Evolutionary conservation across 2,329 filamentous ascomycete genomes (phyloP).

Genomic region (Colletotrichum lindemuthianum): DNA sequence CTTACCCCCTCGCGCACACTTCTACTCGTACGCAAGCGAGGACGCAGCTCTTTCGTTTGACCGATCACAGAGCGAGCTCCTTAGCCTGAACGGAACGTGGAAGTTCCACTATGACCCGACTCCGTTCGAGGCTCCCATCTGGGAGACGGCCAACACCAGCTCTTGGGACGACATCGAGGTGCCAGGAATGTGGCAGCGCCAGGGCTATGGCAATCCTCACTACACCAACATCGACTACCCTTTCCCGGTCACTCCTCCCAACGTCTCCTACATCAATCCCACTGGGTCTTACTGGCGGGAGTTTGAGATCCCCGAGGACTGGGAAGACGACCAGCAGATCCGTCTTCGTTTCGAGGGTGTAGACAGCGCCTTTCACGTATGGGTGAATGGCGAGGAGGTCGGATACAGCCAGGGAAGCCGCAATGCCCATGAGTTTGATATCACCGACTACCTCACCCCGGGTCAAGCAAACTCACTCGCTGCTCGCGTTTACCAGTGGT

Average conservation of each 20-base stretch:
- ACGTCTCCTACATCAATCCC: constrained; percentile 71
- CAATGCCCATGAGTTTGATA: constrained; percentile 80
- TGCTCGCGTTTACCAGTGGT: constrained; percentile 77
- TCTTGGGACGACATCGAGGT: constrained; percentile 66
- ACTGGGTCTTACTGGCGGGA: constrained; percentile 69
- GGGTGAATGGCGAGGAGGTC: constrained; percentile 73
- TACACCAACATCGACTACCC: constrained; percentile 77
- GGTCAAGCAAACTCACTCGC: constrained; percentile 64
- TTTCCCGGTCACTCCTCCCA: constrained; percentile 73
- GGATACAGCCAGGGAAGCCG: constrained; percentile 79
- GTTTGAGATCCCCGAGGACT: constrained; percentile 62
- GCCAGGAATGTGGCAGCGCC: constrained; percentile 73
- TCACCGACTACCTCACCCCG: constrained; percentile 61
- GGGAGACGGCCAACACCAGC: constrained; percentile 27
- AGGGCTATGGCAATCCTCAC: constrained; percentile 72
- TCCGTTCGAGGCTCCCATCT: constrained; percentile 42
- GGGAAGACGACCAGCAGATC: constrained; percentile 61
- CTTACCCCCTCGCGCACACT: constrained; percentile 63
- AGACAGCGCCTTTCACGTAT: constrained; percentile 76
- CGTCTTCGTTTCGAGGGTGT: constrained; percentile 79
- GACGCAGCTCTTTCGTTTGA: constrained; percentile 58
- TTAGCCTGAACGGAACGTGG: constrained; percentile 56
- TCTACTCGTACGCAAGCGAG: constrained; percentile 60
- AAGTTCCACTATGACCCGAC: constrained; percentile 49
- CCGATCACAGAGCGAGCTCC: constrained; percentile 45